Base-by-base conservation (phyloP, 306 rosid species). In the Malus sylvestris region DNA sequence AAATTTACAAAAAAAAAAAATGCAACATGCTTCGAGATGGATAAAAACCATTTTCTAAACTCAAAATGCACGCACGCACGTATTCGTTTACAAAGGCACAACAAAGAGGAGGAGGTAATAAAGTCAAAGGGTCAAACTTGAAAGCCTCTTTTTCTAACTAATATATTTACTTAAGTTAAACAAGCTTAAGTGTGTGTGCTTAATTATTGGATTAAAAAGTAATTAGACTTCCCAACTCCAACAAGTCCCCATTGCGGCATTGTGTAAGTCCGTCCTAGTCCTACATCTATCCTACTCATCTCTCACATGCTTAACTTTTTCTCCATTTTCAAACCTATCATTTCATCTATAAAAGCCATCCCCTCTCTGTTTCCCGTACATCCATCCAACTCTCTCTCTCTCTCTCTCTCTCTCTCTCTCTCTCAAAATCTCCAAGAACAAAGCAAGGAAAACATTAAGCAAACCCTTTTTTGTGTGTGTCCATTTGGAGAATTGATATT, bases 101-200 rank as follows among this genome's bases (percentile, higher is more conserved):
- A 27, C 57, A 22, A 20, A 68, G 45, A 27, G 67, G 40, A 33
- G 42, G 22, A 25, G 27, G 85, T 38, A 67, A 0, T 22, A 87
- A 87, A 92, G 96, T 90, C 97, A 90, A 89, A 87, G 85, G 53
- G 87, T 89, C 91, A 83, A 87, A 86, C 91, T 87, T 86, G 70
- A 74, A 80, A 68, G 77, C 87, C 80, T 51, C 33, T 64, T 32
- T 65, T 67, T 81, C 64, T 77, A 69, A 84, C 60, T 67, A 61
- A 76, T 76, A 78, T 45, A 85, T 84, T 68, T 68, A 49, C 53
- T 82, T 73, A 57, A 8, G 62, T 65, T 61, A 14, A 49, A 65
- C 77, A 62, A 68, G 85, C 30, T 76, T 35, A 66, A 66, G 72
- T 76, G 79, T 18, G 63, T 79, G 57, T 8, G 52, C 18, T 52